Conservation (phyloP, 768 basidiomycete species). For the Jaapia argillacea region DNA sequence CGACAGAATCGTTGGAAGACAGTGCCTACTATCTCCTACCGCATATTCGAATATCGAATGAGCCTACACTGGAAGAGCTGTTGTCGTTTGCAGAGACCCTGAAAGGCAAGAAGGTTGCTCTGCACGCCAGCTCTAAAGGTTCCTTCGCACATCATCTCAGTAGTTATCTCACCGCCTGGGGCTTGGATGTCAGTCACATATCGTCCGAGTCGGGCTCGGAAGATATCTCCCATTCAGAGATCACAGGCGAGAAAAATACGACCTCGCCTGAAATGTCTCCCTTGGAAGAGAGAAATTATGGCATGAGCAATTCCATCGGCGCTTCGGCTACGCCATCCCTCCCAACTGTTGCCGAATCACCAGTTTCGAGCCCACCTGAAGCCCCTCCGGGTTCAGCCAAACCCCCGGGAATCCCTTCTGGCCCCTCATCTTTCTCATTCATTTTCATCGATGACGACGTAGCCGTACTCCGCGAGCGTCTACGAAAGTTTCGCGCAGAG, state of each 20-base stretch:
- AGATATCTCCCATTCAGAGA: conserved; percentile 17
- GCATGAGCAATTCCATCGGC: background rate
- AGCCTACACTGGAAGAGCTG: conserved; percentile 78
- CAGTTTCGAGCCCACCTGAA: background rate
- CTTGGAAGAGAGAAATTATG: background rate
- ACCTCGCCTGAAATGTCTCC: background rate
- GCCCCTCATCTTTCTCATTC: conserved; percentile 39
- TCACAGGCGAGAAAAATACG: conserved; percentile 3
- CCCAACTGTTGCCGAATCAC: background rate
- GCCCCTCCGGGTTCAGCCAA: conserved; percentile 7
- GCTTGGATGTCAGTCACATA: conserved; percentile 83
- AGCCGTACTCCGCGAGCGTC: conserved; percentile 61
- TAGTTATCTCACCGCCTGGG: conserved; percentile 90
- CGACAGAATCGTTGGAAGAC: conserved; percentile 32
- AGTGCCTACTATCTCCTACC: conserved; percentile 37
- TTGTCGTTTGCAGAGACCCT: conserved; percentile 71
- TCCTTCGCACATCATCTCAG: conserved; percentile 90
- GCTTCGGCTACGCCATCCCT: background rate
- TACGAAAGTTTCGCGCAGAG: conserved; percentile 58
- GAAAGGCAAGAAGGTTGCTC: conserved; percentile 70
- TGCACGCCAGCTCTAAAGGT: conserved; percentile 82
- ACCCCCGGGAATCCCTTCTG: conserved; percentile 4
- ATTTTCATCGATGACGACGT: conserved; percentile 93
- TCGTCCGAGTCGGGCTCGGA: conserved; percentile 50
- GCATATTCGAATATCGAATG: conserved; percentile 41